These are phyloP conservation scores for Bothriochloa decipiens DNA, from an alignment of 176 grass and related monocot species.

Conservation along the genomic window DNA sequence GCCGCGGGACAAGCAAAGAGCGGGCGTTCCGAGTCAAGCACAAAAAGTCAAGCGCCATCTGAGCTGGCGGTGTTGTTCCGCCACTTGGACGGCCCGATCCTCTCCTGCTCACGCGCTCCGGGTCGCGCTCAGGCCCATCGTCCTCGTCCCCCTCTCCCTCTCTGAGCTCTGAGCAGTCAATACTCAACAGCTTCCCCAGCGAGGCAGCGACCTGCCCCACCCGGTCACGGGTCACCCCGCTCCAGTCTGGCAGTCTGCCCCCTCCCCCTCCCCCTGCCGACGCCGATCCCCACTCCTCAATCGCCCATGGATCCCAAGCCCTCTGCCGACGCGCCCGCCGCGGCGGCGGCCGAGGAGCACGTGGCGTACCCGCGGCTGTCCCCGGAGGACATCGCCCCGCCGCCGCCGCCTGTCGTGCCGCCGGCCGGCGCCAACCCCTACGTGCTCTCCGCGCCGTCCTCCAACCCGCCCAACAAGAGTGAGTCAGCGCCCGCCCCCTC, in stretches of 20 bases:
- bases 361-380: constrained; percentile 55
- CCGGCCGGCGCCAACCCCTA: constrained; percentile 55
- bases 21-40: no score
- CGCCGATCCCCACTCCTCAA: constrained; percentile 21
- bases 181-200: background rate
- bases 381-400: constrained; percentile 53
- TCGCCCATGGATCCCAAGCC: constrained; percentile 48
- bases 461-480: constrained; percentile 46
- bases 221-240: no score
- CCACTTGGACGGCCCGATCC: constrained; percentile 11
- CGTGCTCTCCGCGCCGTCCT: constrained; percentile 41
- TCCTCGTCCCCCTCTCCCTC: no score
- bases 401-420: constrained; percentile 48
- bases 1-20: no score
- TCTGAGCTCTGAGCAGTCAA: constrained; percentile 12
- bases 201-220: background rate
- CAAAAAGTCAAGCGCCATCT: background rate
- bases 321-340: background rate
- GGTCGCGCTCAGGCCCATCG: constrained; percentile 3
- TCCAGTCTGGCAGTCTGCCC: background rate
- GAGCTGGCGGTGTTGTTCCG: background rate
- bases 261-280: background rate
- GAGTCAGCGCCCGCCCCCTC: background rate
- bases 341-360: constrained; percentile 3
- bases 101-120: background rate